Conservation (phyloP, 2,329 filamentous ascomycete species). For the Fusarium humuli region DNA sequence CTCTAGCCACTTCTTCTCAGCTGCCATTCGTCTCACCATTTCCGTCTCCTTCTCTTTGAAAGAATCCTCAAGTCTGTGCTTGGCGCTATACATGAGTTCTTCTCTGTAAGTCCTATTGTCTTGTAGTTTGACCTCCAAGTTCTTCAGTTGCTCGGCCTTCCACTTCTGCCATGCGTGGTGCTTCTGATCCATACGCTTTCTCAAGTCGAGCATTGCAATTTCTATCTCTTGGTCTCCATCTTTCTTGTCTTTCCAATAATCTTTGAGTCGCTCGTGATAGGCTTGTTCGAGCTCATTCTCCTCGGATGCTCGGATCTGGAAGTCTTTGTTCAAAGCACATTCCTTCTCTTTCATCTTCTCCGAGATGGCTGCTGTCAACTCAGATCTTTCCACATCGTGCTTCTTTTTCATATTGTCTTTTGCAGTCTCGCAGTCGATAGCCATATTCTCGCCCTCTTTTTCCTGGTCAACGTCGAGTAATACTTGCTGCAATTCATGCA, state of each 20-base stretch:
- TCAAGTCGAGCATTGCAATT: slow-evolving; percentile 51
- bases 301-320: slow-evolving; percentile 53
- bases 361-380: slow-evolving; percentile 44
- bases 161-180: slow-evolving; percentile 57
- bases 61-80: slow-evolving; percentile 47
- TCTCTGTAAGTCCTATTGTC: slow-evolving; percentile 56
- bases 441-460: slow-evolving; percentile 48
- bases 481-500: slow-evolving; percentile 58
- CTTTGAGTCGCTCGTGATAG: slow-evolving; percentile 55
- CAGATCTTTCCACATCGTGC: slow-evolving; percentile 50
- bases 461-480: slow-evolving; percentile 55
- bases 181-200: slow-evolving; percentile 56
- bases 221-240: slow-evolving; percentile 50
- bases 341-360: slow-evolving; percentile 52
- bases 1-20: slow-evolving; percentile 62
- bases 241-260: slow-evolving; percentile 54
- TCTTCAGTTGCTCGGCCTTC: slow-evolving; percentile 55
- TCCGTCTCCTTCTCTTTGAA: slow-evolving; percentile 49
- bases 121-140: slow-evolving; percentile 51
- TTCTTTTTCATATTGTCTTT: slow-evolving; percentile 49
- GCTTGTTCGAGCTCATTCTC: slow-evolving; percentile 59
- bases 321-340: slow-evolving; percentile 54
- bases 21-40: slow-evolving; percentile 51
- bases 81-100: slow-evolving; percentile 58
- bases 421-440: slow-evolving; percentile 37